Evolutionary conservation across 768 basidiomycete species (phyloP), one percentile per base, ranked within the genome.

Genomic region (Myochromella boudieri): DNA sequence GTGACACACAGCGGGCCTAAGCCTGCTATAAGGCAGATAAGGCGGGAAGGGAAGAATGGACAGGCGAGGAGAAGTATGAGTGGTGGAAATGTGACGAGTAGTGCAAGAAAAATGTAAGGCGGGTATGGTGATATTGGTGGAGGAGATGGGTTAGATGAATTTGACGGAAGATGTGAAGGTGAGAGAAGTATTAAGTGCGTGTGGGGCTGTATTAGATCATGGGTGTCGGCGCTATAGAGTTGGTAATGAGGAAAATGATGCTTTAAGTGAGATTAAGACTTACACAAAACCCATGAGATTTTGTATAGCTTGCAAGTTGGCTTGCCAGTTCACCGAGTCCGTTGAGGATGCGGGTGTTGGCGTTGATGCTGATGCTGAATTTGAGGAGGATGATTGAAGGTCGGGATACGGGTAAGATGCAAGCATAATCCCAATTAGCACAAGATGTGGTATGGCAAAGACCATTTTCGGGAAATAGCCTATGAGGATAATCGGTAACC

Each of bases 251-350:
- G 15, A 21, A 12, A 2, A 15, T 17, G 24, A 8, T n/a, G 12
- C 6, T 11, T 9, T 6, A 15, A 8, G 12, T 1, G 27, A 6
- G 22, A 33, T 25, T 1, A 24, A 43, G 22, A 68, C 87, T 53
- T 65, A 92, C 88, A 84, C 68, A 6, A 77, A 68, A 5, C 91
- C 91, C 91, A 95, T 94, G 24, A 95, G 77, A 54, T 95, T 95
- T 61, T 95, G 93, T 22, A 95, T 87, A 1, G 77, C 91, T 66
- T 94, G 91, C 2, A 95, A 68, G 52, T 94, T 95, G 12, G 87
- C 85, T 50, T 87, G 85, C 84, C 90, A 94, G 48, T 89, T 86
- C 0, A 83, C 76, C 9, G 81, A 79, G 3, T 83, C 85, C 56
- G 75, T 58, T 1, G 72, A 58, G 15, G 69, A 66, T 12, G 68